These are phyloP conservation scores for Colletotrichum nymphaeae DNA, from an alignment of 2,329 filamentous ascomycete genomes.

Conservation along the genomic window DNA sequence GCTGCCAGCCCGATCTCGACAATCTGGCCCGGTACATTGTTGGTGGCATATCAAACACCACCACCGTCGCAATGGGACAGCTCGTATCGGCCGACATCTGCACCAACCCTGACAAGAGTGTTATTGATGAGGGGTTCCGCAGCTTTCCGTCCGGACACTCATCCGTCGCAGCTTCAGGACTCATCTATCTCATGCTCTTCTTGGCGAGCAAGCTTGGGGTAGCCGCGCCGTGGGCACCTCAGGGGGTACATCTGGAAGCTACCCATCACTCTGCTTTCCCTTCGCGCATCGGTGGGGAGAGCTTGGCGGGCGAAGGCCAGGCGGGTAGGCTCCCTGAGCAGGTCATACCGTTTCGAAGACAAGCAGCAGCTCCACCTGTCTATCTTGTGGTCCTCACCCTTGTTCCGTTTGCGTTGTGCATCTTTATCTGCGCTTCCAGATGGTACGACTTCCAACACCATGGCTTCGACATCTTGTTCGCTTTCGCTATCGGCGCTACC, in stretches of 20 bases:
- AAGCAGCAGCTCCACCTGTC: conserved; percentile 71
- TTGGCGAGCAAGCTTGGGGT: too few relatives aligned
- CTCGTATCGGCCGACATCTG: conserved; percentile 79
- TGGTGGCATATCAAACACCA: conserved; percentile 62
- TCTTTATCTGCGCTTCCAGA: conserved; percentile 79
- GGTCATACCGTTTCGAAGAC: too few relatives aligned
- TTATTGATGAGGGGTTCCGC: conserved; percentile 77
- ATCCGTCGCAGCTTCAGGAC: conserved; percentile 68
- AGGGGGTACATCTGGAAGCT: too few relatives aligned
- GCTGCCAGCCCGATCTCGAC: conserved; percentile 75
- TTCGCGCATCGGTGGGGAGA: too few relatives aligned
- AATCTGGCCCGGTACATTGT: conserved; percentile 66
- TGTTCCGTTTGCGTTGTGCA: conserved; percentile 73
- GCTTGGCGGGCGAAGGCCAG: too few relatives aligned
- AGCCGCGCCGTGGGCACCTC: too few relatives aligned
- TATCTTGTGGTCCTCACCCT: conserved; percentile 75
- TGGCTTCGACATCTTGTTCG: conserved; percentile 82
- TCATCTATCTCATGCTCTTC: too few relatives aligned
- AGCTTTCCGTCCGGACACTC: conserved; percentile 61
- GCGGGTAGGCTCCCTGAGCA: too few relatives aligned
- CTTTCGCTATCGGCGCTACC: conserved; percentile 75
- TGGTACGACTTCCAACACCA: conserved; percentile 84
- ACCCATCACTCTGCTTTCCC: too few relatives aligned
- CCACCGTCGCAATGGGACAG: conserved; percentile 60
- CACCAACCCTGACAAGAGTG: conserved; percentile 63